Evolutionary conservation across 768 basidiomycete species (phyloP).

Genomic region (Russula foetens): DNA sequence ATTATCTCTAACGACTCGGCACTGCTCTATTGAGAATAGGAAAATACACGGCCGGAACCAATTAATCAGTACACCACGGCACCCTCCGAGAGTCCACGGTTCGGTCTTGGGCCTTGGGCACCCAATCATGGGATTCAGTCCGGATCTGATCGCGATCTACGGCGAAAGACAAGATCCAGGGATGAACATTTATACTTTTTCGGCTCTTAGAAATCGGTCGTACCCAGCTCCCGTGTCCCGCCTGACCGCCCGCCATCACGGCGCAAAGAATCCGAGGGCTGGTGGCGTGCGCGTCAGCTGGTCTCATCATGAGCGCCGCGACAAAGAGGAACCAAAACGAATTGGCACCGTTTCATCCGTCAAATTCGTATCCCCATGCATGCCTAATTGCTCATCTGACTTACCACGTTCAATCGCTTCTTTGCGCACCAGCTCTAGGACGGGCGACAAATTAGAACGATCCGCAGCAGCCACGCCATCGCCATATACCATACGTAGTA

Average conservation of each 20-base stretch:
- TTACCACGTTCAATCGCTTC: neutral
- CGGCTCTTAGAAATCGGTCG: neutral
- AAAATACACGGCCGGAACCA: too few relatives aligned
- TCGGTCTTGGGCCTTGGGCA: too few relatives aligned
- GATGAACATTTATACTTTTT: neutral
- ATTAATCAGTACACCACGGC: too few relatives aligned
- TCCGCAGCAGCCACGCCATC: neutral
- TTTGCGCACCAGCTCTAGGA: neutral
- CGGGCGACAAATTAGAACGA: neutral
- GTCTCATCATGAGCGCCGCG: neutral
- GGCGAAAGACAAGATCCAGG: neutral
- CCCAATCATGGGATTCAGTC: too few relatives aligned
- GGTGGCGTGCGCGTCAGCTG: neutral
- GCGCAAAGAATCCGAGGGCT: slow-evolving; percentile 4
- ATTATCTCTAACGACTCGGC: neutral
- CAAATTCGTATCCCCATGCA: too few relatives aligned
- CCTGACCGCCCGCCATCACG: neutral
- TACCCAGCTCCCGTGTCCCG: slow-evolving; percentile 8
- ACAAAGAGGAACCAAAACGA: neutral
- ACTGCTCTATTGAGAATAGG: too few relatives aligned
- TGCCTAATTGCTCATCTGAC: neutral
- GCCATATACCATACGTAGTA: neutral
- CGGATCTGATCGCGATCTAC: neutral
- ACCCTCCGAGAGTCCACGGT: too few relatives aligned
- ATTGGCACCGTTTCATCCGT: neutral